phyloP scores from a whole-genome alignment of 306 rosid genomes.

The Vigna radiata region DNA sequence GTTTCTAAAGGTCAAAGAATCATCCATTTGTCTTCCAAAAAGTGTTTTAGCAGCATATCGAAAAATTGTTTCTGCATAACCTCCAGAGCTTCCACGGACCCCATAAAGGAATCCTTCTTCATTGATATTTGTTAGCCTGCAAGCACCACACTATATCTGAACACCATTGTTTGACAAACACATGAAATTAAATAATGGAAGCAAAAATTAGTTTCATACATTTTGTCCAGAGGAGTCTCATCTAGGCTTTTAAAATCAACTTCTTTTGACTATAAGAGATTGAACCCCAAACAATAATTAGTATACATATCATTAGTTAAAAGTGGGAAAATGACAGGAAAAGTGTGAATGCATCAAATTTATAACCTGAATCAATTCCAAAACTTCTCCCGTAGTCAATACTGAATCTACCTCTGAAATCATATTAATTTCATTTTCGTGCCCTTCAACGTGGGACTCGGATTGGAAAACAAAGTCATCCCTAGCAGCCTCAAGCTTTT shows the following conservation, averaged over 20 bases:
- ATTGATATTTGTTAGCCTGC: conserved; percentile 77
- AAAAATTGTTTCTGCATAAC: conserved; percentile 89
- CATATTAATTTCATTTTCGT: conserved; percentile 47
- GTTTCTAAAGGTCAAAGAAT: conserved; percentile 73
- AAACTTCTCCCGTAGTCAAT: conserved; percentile 90
- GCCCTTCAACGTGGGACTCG: conserved; percentile 54
- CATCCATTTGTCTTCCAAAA: conserved; percentile 76
- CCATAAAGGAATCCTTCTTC: conserved; percentile 82
- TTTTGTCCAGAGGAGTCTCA: conserved; percentile 77
- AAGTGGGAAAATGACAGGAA: conserved; percentile 26
- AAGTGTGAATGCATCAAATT: conserved; percentile 10
- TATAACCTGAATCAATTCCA: conserved; percentile 91
- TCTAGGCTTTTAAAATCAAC: conserved; percentile 73
- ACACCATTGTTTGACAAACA: conserved; percentile 25
- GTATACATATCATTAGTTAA: conserved; percentile 22
- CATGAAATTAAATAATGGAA: conserved; percentile 25
- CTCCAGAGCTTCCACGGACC: conserved; percentile 90
- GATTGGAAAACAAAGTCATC: conserved; percentile 79
- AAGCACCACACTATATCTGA: conserved; percentile 35
- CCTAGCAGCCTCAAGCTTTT: conserved; percentile 95
- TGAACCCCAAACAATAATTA: conserved; percentile 29
- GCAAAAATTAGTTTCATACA: conserved; percentile 61
- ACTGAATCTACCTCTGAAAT: conserved; percentile 92
- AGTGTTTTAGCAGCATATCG: conserved; percentile 76
- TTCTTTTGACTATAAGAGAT: conserved; percentile 73